Evolutionary conservation across 345 rosid species (phyloP), one percentile per base, ranked within the genome.

Genomic region (Litchi chinensis): DNA sequence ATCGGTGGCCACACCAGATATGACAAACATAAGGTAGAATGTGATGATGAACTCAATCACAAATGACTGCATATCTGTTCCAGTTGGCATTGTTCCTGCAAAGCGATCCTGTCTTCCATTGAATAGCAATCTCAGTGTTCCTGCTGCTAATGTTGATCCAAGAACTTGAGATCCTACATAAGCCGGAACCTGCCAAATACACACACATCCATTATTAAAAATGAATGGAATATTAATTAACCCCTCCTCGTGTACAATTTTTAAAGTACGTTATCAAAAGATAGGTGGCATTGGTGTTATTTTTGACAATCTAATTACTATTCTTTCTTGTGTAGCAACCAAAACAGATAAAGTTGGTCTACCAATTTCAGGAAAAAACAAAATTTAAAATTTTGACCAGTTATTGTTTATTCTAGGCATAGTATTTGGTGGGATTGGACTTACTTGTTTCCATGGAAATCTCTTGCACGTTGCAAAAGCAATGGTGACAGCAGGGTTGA

Each of bases 11-110:
- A 93, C 98, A 1, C 99, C 99, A 1, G 95, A 93, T 5, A 92
- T 85, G 54, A 96, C 24, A 59, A 96, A 96, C 98, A 96, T 90
- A 76, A 96, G 92, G 83, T 90, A 96, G 87, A 96, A 96, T 13
- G 99, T 96, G 84, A 91, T 91, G 76, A 96, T 94, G 89, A 93
- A 96, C 88, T 96, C 99, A 1, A 96, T 73, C 41, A 86, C 95
- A 41, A 91, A 93, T 7, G 98, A 88, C 72, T 96, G 99, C 57
- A 89, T 13, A 48, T 91, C 22, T 0, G 98, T 76, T 1, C 99
- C 99, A 0, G 90, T 57, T 0, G 99, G 98, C 26, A 82, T 21
- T 6, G 99, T 94, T 82, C 99, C 99, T 0, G 86, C 81, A 22
- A 96, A 96, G 0, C 82, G 90, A 68, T 96, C 85, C 5, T 93